These are phyloP conservation scores for Hygrophorus pudorinus DNA, from an alignment of 768 basidiomycete species.

Conservation along the genomic window DNA sequence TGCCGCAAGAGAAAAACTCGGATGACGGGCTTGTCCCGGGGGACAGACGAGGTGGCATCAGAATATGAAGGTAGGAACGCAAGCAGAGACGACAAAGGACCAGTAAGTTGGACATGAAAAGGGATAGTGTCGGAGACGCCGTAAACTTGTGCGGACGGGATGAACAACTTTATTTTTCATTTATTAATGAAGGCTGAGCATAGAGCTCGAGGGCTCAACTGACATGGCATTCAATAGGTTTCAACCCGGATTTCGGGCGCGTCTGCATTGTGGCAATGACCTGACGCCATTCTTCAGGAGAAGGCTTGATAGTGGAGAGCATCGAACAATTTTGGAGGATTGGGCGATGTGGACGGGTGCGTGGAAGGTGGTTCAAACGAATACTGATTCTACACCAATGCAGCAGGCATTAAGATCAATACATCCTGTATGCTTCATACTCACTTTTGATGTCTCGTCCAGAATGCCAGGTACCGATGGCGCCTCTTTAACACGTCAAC, in stretches of 20 bases:
- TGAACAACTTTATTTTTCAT: conserved; percentile 35
- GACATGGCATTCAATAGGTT: conserved; percentile 43
- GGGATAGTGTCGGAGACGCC: conserved; percentile 47
- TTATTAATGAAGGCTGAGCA: background rate
- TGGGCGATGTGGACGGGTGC: conserved; percentile 44
- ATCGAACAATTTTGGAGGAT: conserved; percentile 39
- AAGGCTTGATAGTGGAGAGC: conserved; percentile 46
- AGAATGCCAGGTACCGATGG: conserved; percentile 27
- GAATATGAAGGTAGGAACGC: conserved; percentile 28
- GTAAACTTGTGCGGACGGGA: conserved; percentile 47
- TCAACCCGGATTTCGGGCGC: conserved; percentile 20
- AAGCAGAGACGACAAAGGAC: conserved; percentile 31
- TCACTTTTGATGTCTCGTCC: conserved; percentile 38
- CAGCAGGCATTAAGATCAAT: background rate
- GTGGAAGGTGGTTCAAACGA: conserved; percentile 43
- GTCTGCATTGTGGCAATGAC: conserved; percentile 31
- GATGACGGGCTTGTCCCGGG: conserved; percentile 12
- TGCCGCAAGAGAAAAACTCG: conserved; percentile 49
- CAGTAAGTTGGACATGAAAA: conserved; percentile 55
- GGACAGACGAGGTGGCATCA: background rate
- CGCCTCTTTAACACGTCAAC: conserved; percentile 30
- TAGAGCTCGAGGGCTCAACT: conserved; percentile 12
- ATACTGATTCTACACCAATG: conserved; percentile 29
- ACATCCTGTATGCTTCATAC: conserved; percentile 13
- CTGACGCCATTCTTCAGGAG: conserved; percentile 62